Evolutionary conservation across 495 filamentous ascomycete species (phyloP).

Genomic region (Daldinia grandis): DNA sequence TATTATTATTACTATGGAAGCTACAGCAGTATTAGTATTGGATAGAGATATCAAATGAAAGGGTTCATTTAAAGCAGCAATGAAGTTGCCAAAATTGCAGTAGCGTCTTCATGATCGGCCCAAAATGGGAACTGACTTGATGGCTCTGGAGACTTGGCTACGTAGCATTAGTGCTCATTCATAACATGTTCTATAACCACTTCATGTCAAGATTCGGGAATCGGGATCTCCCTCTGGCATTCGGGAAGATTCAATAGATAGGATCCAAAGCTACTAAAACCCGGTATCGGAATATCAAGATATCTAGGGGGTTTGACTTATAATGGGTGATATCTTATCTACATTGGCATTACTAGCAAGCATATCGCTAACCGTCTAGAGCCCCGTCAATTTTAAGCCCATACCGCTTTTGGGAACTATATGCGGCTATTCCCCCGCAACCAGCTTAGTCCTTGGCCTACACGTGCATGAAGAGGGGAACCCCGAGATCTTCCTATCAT

Average conservation of each 20-base stretch:
- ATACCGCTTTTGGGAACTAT: conserved; percentile 44
- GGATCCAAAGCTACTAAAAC: background rate
- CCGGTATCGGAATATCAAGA: conserved; percentile 38
- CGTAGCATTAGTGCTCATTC: background rate
- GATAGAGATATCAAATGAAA: conserved; percentile 20
- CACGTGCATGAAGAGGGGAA: conserved; percentile 27
- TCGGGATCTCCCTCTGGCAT: conserved; percentile 41
- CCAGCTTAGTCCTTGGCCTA: conserved; percentile 11
- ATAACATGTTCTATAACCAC: background rate
- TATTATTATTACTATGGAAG: background rate
- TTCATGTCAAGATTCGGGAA: conserved; percentile 23
- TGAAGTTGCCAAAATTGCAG: background rate
- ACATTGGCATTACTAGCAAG: conserved; percentile 18
- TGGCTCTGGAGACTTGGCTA: conserved; percentile 7
- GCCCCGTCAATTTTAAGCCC: conserved; percentile 6
- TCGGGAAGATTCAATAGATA: conserved; percentile 30
- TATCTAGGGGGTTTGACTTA: conserved; percentile 13
- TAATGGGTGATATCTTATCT: conserved; percentile 15
- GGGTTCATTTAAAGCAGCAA: background rate
- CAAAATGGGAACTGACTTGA: background rate
- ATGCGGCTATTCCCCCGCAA: conserved; percentile 44
- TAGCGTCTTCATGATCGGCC: background rate
- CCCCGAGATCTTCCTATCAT: conserved; percentile 37
- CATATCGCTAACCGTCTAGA: conserved; percentile 6
- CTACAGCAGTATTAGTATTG: conserved; percentile 6